Evolutionary conservation across 2,329 filamentous ascomycete genomes (phyloP), one percentile per base, ranked within the genome.

Genomic region (Verticillium dahliae): DNA sequence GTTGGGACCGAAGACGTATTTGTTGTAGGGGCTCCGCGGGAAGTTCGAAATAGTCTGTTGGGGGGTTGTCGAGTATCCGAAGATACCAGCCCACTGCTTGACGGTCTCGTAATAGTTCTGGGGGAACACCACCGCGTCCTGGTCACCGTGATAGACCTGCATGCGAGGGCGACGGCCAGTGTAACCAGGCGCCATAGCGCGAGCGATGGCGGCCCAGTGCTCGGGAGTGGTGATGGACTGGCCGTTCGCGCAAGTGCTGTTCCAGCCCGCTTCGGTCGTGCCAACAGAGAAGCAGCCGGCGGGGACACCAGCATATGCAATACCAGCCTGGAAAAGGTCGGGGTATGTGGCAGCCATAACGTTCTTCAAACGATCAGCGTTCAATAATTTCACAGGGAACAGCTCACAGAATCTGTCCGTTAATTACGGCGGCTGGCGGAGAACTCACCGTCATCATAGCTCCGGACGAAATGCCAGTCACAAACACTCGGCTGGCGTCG

Each of bases 81-180:
- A 78, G 1, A 85, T 76, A 15, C 75, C 78, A 0, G 80, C 76
- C 81, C 81, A 84, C 72, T 84, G 75, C 74, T 85, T 84, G 68
- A 83, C 79, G 57, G 80, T 80, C 74, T 87, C 84, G 39, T 81
- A 68, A 69, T 83, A 85, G 71, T 86, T 86, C 66, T 78, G 76
- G 15, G 79, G 79, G 58, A 75, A 73, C 9, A 86, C 73, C 0
- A 78, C 83, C 13, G 70, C 70, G 68, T 86, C 84, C 2, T 70
- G 71, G 41, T 78, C 79, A 45, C 84, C 84, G 68, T 86, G 84
- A 74, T 81, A 86, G 67, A 86, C 78, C 69, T 84, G 81, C 78
- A 87, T 82, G 60, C 76, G 78, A 1, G 84, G 83, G 2, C 81
- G 74, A 0, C 75, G 60, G 1, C 82, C 82, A 14, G 71, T 72